Conservation (phyloP, 352 stramenopile species). For the Phytophthora pisi region DNA sequence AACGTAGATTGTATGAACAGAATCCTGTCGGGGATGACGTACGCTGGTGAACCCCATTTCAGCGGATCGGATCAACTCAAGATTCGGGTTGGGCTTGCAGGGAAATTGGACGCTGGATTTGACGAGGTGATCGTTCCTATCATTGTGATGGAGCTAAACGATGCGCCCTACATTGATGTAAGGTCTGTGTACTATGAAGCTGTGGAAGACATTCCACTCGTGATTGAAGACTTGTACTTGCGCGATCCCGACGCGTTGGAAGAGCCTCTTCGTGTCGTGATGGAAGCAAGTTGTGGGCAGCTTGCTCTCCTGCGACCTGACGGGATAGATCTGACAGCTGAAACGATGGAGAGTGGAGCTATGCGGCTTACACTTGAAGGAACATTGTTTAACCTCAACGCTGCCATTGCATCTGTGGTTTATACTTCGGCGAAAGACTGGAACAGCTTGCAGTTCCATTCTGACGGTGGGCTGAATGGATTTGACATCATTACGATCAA, state of each 20-base stretch:
- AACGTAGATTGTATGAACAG: conserved; percentile 44
- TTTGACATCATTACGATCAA: conserved; percentile 57
- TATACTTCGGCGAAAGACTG: conserved; percentile 68
- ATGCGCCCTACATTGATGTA: conserved; percentile 62
- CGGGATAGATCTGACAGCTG: conserved; percentile 19
- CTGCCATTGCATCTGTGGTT: conserved; percentile 44
- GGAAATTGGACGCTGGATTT: conserved; percentile 10
- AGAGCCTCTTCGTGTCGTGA: conserved; percentile 32
- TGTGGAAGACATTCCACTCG: conserved; percentile 57
- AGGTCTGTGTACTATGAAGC: conserved; percentile 49
- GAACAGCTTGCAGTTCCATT: conserved; percentile 59
- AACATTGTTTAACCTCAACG: conserved; percentile 47
- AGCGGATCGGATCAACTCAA: conserved; percentile 51
- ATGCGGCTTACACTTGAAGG: conserved; percentile 41
- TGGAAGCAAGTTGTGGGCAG: conserved; percentile 42
- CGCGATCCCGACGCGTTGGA: conserved; percentile 51
- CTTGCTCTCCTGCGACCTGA: conserved; percentile 39
- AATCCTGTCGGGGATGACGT: conserved; percentile 42
- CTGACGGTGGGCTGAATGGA: conserved; percentile 34
- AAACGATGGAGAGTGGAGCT: conserved; percentile 9
- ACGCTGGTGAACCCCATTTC: conserved; percentile 48
- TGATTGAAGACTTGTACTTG: conserved; percentile 51
- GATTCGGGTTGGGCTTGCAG: conserved; percentile 33
- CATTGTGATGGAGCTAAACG: conserved; percentile 60
- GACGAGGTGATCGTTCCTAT: conserved; percentile 52